Evolutionary conservation across 2,329 filamentous ascomycete species (phyloP), one percentile per base, ranked within the genome.

Genomic region (Scleromitrula shiraiana): DNA sequence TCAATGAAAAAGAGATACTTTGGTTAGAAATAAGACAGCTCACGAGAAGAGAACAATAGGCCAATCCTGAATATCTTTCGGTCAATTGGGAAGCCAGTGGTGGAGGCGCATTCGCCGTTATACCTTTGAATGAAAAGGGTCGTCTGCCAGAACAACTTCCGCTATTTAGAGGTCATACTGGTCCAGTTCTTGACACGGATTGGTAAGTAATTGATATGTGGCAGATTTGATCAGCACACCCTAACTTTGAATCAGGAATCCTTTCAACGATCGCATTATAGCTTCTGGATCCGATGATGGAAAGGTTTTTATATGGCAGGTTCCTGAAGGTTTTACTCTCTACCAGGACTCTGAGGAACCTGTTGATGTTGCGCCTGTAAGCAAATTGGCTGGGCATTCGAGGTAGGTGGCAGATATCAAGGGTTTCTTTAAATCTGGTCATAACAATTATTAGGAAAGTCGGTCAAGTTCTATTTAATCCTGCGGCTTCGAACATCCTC

Each of bases 81-180:
- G 90, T 98, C 72, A 98, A 98, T 76, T 98, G 93, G 93, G 91
- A 98, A 70, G 78, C 93, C 32, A 87, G 88, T 66, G 93, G 93
- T 54, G 93, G 93, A 62, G 93, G 93, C 65, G 91, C 93, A 60
- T 97, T 98, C 65, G 93, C 93, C 47, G 91, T 98, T 59, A 88
- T 98, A 59, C 93, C 93, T 52, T 70, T 95, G 61, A 79, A 83
- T 58, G 91, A 98, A 76, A 83, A 79, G 61, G 93, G 93, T 56
- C 90, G 93, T 70, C 70, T 94, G 46, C 93, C 93, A 41, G 93
- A 97, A 66, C 83, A 87, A 63, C 85, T 98, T 59, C 93, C 93
- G 52, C 76, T 98, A 62, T 98, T 97, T 70, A 84, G 93, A 60
- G 93, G 93, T 52, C 93, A 98, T 69, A 98, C 93, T 36, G 89